Evolutionary conservation across 208 protist species (phyloP).

Genomic region (Leishmania lainsoni): DNA sequence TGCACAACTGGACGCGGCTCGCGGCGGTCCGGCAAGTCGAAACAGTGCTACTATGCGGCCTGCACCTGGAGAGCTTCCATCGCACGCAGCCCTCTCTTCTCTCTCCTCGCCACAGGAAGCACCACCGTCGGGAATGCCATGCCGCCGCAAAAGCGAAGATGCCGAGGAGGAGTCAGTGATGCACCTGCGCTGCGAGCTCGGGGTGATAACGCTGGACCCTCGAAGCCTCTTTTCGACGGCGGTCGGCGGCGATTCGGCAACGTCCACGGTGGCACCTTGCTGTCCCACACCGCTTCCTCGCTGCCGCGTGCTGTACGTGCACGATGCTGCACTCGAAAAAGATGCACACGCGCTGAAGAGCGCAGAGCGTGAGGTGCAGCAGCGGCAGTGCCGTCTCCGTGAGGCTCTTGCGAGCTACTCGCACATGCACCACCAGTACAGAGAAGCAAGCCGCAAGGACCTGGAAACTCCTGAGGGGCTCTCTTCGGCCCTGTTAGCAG

Average conservation of each 20-base stretch:
- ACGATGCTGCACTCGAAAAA: slow-evolving; percentile 17
- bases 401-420: slow-evolving; percentile 22
- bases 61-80: not conserved
- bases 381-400: slow-evolving; percentile 18
- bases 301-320: slow-evolving; percentile 26
- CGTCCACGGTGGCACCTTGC: not conserved
- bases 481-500: not conserved
- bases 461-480: not conserved
- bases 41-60: not conserved
- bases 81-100: not conserved
- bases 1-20: slow-evolving; percentile 7
- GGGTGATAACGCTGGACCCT: slow-evolving; percentile 8
- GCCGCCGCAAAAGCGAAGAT: not conserved
- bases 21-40: slow-evolving; percentile 1
- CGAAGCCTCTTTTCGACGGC: not conserved
- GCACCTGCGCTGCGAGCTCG: slow-evolving; percentile 9
- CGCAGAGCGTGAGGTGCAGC: slow-evolving; percentile 23
- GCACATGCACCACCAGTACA: slow-evolving; percentile 17
- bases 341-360: slow-evolving; percentile 12
- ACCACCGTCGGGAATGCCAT: not conserved
- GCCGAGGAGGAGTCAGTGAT: slow-evolving; percentile 7
- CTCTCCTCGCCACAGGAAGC: not conserved
- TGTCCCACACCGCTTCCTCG: slow-evolving; percentile 7
- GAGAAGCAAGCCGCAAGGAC: slow-evolving; percentile 6
- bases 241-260: not conserved